Evolutionary conservation across 306 rosid genomes (phyloP), one percentile per base, ranked within the genome.

Genomic region (Alnus rubra): DNA sequence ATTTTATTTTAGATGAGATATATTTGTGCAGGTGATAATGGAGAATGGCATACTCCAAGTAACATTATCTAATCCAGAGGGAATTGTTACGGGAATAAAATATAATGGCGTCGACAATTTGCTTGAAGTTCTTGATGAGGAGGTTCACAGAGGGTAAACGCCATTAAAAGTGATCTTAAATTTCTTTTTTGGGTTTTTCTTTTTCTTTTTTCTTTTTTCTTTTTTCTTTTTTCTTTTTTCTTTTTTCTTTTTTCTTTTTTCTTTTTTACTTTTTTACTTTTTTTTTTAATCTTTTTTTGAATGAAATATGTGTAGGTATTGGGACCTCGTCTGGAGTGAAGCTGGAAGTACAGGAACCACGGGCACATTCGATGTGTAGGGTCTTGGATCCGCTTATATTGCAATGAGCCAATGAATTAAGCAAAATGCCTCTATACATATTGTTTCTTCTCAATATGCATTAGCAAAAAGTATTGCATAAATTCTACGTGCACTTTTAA

Each of bases 301-400:
- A 16, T 68, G 64, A 60, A 60, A 74, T 84, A 55, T 87, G 75
- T 71, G 75, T 71, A 95, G 99, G 96, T 95, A 91, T 76, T 95
- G 99, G 99, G 99, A 95, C 83, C 89, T 95, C 80, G 92, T 95
- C 54, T 93, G 99, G 99, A 90, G 92, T 83, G 84, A 93, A 48
- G 93, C 98, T 1, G 97, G 99, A 79, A 79, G 76, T 86, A 89
- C 87, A 72, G 99, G 99, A 83, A 67, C 72, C 18, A 67, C 72
- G 51, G 72, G 72, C 9, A 79, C 70, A 59, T 93, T 89, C 82
- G 98, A 95, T 82, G 97, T 93, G 99, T 91, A 91, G 28, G 79
- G 77, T 28, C 8, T 45, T 45, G 49, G 8, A 45, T 9, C 49
- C 49, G 49, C 49, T 9, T 6, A 45, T 5, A 45, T 23, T 23